These are phyloP conservation scores for Fusarium circinatum DNA, from an alignment of 2,329 filamentous ascomycete species.

Conservation along the genomic window DNA sequence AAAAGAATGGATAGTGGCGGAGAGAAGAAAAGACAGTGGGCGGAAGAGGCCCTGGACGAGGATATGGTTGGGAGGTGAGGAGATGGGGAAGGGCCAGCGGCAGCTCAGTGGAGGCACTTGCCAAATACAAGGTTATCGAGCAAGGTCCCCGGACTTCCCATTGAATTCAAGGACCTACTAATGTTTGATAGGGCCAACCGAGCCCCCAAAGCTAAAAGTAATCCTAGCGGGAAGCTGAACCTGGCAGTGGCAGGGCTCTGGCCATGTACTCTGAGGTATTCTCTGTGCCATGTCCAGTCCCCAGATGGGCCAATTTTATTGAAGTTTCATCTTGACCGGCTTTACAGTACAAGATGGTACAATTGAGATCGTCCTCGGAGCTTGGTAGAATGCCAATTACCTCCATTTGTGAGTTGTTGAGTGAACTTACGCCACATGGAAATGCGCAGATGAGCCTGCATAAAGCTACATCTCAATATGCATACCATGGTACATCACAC, in stretches of 20 bases:
- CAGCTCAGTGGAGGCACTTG: constrained; percentile 10
- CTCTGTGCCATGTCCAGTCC: background rate
- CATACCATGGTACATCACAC: background rate
- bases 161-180: constrained; percentile 16
- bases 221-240: constrained; percentile 22
- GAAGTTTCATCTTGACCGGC: constrained; percentile 23
- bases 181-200: constrained; percentile 37
- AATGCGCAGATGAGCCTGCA: background rate
- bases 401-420: background rate
- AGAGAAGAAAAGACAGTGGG: constrained; percentile 2
- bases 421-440: background rate
- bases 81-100: constrained; percentile 18
- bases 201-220: constrained; percentile 9
- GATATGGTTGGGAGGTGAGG: constrained; percentile 25
- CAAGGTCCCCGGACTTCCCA: constrained; percentile 27
- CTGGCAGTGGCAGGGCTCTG: constrained; percentile 15
- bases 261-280: constrained; percentile 23
- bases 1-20: constrained; percentile 24
- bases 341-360: constrained; percentile 9
- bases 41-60: constrained; percentile 21
- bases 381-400: background rate
- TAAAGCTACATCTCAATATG: background rate
- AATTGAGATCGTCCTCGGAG: constrained; percentile 1
- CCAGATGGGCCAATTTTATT: background rate
- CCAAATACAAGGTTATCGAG: constrained; percentile 8